Conservation (phyloP, 306 rosid species). For the Vigna hirtella region DNA sequence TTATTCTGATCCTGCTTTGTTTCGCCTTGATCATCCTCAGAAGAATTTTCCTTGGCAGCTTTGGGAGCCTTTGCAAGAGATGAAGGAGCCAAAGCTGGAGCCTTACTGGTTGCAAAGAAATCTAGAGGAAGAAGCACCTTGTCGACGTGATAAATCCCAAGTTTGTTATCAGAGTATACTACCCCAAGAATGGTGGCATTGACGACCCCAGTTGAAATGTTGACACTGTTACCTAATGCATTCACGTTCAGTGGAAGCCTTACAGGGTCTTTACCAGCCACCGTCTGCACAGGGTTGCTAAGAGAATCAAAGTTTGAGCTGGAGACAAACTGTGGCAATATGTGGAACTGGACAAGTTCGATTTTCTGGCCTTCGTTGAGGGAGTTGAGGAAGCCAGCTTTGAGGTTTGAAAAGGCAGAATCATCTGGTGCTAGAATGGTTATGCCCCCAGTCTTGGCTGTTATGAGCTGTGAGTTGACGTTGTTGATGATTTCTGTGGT, state of each 20-base stretch:
- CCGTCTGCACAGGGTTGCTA: constrained; percentile 45
- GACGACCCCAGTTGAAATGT: constrained; percentile 67
- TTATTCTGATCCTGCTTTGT: constrained; percentile 41
- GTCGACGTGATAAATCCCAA: constrained; percentile 63
- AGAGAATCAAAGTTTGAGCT: constrained; percentile 45
- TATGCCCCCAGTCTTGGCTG: constrained; percentile 45
- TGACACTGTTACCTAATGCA: constrained; percentile 58
- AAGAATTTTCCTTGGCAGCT: constrained; percentile 44
- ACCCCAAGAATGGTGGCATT: constrained; percentile 59
- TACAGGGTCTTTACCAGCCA: constrained; percentile 31
- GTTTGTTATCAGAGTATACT: constrained; percentile 56
- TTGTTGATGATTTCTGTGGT: constrained; percentile 50
- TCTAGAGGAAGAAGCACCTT: constrained; percentile 71
- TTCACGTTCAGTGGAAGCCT: constrained; percentile 54
- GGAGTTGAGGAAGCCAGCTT: constrained; percentile 45
- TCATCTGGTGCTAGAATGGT: constrained; percentile 48
- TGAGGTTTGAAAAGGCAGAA: constrained; percentile 37
- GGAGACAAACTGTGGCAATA: constrained; percentile 33
- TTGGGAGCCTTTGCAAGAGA: constrained; percentile 53
- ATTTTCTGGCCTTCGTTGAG: constrained; percentile 39
- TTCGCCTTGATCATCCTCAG: constrained; percentile 36
- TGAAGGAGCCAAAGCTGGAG: constrained; percentile 59
- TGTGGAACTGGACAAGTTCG: constrained; percentile 42
- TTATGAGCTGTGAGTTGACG: constrained; percentile 52
- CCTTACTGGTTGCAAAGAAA: constrained; percentile 51